Conservation (phyloP, 768 basidiomycete species). For the Mycena belliarum region DNA sequence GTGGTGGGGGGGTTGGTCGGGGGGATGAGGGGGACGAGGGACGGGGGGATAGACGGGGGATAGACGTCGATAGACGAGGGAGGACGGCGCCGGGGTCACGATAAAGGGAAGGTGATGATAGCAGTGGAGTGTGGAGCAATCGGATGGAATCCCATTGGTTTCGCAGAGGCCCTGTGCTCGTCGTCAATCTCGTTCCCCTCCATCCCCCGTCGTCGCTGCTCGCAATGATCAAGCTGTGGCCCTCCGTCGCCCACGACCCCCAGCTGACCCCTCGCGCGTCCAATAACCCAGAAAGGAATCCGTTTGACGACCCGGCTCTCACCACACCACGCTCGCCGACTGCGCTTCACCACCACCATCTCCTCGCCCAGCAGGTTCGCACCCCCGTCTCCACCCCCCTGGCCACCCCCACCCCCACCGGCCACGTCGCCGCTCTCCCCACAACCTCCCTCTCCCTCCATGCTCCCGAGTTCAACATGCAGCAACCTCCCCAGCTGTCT, state of each 20-base stretch:
- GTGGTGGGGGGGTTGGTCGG: too few species aligned
- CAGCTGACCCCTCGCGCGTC: constrained; percentile 61
- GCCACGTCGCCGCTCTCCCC: constrained; percentile 55
- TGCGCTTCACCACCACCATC: constrained; percentile 34
- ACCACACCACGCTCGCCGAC: constrained; percentile 19
- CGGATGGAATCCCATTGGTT: too few species aligned
- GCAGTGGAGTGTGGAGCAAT: too few species aligned
- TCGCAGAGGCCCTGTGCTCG: too few species aligned
- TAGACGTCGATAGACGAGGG: too few species aligned
- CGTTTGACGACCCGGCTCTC: constrained; percentile 49
- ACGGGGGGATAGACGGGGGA: too few species aligned
- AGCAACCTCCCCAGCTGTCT: constrained; percentile 52
- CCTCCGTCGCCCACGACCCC: constrained; percentile 42
- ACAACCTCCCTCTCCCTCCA: constrained; percentile 72
- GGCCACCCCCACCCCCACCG: constrained; percentile 33
- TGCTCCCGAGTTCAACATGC: constrained; percentile 85
- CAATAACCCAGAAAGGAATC: constrained; percentile 49
- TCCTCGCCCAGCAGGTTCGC: constrained; percentile 28
- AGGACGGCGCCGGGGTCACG: too few species aligned
- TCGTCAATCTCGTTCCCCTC: too few species aligned
- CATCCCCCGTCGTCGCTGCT: too few species aligned
- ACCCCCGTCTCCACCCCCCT: constrained; percentile 26
- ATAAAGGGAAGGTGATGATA: too few species aligned
- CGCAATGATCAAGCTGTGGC: constrained; percentile 72
- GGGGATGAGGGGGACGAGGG: background rate